These are phyloP conservation scores for Cladosporium sp. DNA, from an alignment of 2,329 filamentous ascomycete genomes.

Conservation along the genomic window DNA sequence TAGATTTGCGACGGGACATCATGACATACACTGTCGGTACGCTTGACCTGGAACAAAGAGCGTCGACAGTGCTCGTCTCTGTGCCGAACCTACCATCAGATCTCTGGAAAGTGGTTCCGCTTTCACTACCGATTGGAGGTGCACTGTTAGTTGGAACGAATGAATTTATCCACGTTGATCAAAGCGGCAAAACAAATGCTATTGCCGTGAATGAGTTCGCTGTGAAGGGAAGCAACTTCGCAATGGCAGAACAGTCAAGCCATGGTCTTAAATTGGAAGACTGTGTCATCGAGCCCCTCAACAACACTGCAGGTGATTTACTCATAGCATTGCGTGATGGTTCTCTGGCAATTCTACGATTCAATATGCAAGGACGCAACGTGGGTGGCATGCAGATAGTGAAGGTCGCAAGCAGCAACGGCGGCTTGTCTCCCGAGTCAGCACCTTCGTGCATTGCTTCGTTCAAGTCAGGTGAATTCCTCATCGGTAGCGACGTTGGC, in stretches of 20 bases:
- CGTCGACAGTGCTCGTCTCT: conserved; percentile 87
- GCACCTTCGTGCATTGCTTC: conserved; percentile 66
- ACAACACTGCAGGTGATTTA: conserved; percentile 73
- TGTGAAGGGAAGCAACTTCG: conserved; percentile 75
- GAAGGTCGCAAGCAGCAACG: conserved; percentile 58
- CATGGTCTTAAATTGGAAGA: conserved; percentile 76
- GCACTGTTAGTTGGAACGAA: conserved; percentile 83
- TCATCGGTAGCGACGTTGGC: conserved; percentile 78
- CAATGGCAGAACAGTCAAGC: conserved; percentile 79
- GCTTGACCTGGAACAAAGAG: conserved; percentile 85
- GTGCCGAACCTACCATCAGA: conserved; percentile 83
- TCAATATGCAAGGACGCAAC: conserved; percentile 83
- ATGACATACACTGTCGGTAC: conserved; percentile 93
- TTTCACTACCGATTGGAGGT: conserved; percentile 83
- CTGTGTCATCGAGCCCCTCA: conserved; percentile 72
- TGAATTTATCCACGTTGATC: conserved; percentile 90
- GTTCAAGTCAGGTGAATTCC: conserved; percentile 55
- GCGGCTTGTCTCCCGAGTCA: conserved; percentile 59
- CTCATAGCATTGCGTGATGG: conserved; percentile 78
- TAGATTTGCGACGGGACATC: conserved; percentile 74
- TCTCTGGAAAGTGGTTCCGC: conserved; percentile 73
- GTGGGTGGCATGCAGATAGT: conserved; percentile 81
- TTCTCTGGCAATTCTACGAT: conserved; percentile 68
- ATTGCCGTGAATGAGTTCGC: conserved; percentile 91
- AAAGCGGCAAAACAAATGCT: conserved; percentile 88